A percentile compares a stretch with the other conserved stretches of the same genome.
Conservation (phyloP, 495 filamentous ascomycete genomes). For the Aspergillus biplanus region DNA sequence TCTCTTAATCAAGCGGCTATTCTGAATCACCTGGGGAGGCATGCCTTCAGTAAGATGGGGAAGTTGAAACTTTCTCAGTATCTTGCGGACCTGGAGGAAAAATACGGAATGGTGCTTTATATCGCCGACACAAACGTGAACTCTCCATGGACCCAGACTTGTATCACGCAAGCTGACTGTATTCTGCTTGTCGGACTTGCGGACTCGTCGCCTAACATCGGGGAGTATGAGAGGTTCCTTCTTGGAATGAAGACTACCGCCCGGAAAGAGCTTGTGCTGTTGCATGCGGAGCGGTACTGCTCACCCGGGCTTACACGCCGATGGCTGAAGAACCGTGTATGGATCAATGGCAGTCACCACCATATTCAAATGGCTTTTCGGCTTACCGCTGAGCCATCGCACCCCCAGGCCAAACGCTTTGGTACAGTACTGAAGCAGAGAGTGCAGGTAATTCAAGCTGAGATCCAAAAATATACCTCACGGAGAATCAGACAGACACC, state of each 20-base stretch:
- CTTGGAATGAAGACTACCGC: constrained; percentile 97
- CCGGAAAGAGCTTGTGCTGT: constrained; percentile 88
- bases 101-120: constrained; percentile 93
- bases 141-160: constrained; percentile 97
- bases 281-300: constrained; percentile 91
- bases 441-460: constrained; percentile 92
- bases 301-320: constrained; percentile 78
- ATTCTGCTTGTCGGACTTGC: constrained; percentile 91
- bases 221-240: constrained; percentile 94
- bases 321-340: constrained; percentile 92
- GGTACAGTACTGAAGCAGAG: constrained; percentile 88
- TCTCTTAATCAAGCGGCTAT: constrained; percentile 93
- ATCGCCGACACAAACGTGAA: constrained; percentile 97
- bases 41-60: constrained; percentile 96
- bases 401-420: constrained; percentile 75
- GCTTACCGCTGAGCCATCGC: constrained; percentile 73
- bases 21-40: constrained; percentile 88
- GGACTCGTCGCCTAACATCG: constrained; percentile 85
- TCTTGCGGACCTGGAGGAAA: constrained; percentile 94
- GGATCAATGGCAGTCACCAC: constrained; percentile 99
- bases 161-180: constrained; percentile 93
- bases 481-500: constrained; percentile 82
- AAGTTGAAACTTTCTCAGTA: constrained; percentile 96
- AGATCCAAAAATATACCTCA: constrained; percentile 97
- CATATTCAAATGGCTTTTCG: constrained; percentile 96